Base-by-base conservation (phyloP, 768 basidiomycete genomes). In the Boletus sensibilis region DNA sequence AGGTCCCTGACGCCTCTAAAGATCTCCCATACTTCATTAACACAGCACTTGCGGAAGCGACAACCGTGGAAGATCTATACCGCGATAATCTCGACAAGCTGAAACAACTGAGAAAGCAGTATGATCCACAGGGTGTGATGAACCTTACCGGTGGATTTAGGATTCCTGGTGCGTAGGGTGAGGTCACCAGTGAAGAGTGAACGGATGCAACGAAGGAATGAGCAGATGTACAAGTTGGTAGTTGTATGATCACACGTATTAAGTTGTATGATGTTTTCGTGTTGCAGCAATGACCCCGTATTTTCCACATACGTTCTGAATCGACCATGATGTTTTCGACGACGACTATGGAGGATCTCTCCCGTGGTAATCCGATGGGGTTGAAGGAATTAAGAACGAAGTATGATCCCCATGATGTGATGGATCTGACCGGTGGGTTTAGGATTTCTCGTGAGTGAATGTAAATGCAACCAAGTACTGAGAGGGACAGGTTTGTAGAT, bases 1-100 rank as follows among this genome's bases (percentile, higher is more conserved):
- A 43, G 11, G 63, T 64, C 21, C 20, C 20, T 8, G 4, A 44
- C 12, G 49, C 11, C 5, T 56, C 43, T 8, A 38, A 45, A 13
- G 33, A 13, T 4, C 47, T 60, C 12, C 63, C 63, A 1, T 43
- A 39, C n/a, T 46, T 64, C 21, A 39, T 53, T 20, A 64, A 61
- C 40, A 57, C 53, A 3, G 44, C 63, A 2, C 45, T 60, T 9
- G 37, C 18, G 5, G 55, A 53, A 18, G 44, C 38, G 13, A 57
- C 52, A 6, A 48, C 39, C 2, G 52, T 52, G 23, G n/a, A 55
- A 14, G 55, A 57, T n/a, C 49, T 64, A 23, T 64, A 61, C 38
- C 55, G 53, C 18, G n/a, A 37, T 0, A 46, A 59, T 52, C 31
- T 55, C 16, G 5, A 25, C 2, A 9, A 4, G 18, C 34, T 61